phyloP scores from a whole-genome alignment of 768 basidiomycete genomes.

The Cytidiella melzeri region DNA sequence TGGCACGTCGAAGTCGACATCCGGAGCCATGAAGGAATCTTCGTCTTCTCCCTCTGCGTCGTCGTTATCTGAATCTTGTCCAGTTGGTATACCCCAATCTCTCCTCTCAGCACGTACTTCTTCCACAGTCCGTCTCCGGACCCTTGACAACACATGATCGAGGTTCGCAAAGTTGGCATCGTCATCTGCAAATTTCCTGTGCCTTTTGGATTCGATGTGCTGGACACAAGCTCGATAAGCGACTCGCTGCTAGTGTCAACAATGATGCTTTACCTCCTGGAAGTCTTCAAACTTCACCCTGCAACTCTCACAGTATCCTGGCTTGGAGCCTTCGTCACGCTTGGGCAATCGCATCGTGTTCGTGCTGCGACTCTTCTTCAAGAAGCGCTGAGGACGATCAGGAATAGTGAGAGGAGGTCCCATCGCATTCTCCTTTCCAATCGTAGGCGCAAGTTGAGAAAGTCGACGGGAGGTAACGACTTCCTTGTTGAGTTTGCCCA shows the following conservation, averaged over 20 bases:
- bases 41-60: constrained; percentile 9
- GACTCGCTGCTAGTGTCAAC: no score
- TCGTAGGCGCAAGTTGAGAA: constrained; percentile 19
- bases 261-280: constrained; percentile 64
- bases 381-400: constrained; percentile 36
- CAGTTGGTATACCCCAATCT: constrained; percentile 3
- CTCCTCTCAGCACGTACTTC: constrained; percentile 23
- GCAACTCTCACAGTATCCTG: constrained; percentile 98
- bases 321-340: constrained; percentile 82
- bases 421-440: constrained; percentile 42
- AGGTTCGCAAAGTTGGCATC: constrained; percentile 73
- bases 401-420: constrained; percentile 63
- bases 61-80: neutral
- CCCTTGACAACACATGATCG: constrained; percentile 65
- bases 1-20: constrained; percentile 14
- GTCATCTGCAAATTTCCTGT: constrained; percentile 77
- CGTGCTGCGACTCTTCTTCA: constrained; percentile 77
- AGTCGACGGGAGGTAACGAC: constrained; percentile 61
- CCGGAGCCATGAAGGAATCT: neutral
- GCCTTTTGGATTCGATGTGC: constrained; percentile 35
- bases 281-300: constrained; percentile 87
- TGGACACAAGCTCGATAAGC: no score
- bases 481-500: constrained; percentile 54
- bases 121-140: constrained; percentile 40
- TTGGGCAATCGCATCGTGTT: constrained; percentile 70